A percentile compares a stretch with the other conserved stretches of the same genome.
Evolutionary conservation across 768 basidiomycete species (phyloP).

Genomic region (Boletus pseudo-olivaceus): DNA sequence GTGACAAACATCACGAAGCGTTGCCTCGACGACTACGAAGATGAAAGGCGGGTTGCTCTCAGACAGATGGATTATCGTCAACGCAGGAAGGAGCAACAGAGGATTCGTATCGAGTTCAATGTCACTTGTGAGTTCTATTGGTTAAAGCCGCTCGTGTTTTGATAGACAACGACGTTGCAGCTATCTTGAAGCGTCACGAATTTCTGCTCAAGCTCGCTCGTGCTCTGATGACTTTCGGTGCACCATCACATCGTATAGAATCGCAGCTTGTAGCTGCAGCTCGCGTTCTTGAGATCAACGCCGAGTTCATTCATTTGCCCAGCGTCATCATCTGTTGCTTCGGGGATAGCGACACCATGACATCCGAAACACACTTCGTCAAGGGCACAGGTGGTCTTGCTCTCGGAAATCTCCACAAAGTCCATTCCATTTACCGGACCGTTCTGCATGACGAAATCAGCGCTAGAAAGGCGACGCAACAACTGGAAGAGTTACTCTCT

Average conservation of each 20-base stretch:
- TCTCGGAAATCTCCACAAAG: conserved; percentile 79
- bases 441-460: conserved; percentile 93
- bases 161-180: conserved; percentile 33
- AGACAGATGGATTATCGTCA: conserved; percentile 65
- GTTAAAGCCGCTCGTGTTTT: conserved; percentile 1
- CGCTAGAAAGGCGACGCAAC: conserved; percentile 67
- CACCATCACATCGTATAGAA: conserved; percentile 92
- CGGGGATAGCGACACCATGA: conserved; percentile 85
- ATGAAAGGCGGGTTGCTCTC: conserved; percentile 57
- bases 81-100: conserved; percentile 61
- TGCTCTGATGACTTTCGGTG: conserved; percentile 87
- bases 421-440: conserved; percentile 78
- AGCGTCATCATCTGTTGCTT: conserved; percentile 84
- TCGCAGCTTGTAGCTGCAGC: conserved; percentile 88
- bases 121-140: conserved; percentile 52
- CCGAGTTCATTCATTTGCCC: conserved; percentile 86
- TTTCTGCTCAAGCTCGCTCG: conserved; percentile 85
- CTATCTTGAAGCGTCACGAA: conserved; percentile 75
- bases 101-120: conserved; percentile 71
- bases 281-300: conserved; percentile 84
- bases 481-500: conserved; percentile 60
- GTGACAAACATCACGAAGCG: conserved; percentile 54
- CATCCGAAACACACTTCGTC: conserved; percentile 86
- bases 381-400: conserved; percentile 75
- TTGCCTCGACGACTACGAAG: conserved; percentile 55